A percentile compares a stretch with the other conserved stretches of the same genome.
Conservation (phyloP, 805 yeast species). For the Debaryomyces maramus region DNA sequence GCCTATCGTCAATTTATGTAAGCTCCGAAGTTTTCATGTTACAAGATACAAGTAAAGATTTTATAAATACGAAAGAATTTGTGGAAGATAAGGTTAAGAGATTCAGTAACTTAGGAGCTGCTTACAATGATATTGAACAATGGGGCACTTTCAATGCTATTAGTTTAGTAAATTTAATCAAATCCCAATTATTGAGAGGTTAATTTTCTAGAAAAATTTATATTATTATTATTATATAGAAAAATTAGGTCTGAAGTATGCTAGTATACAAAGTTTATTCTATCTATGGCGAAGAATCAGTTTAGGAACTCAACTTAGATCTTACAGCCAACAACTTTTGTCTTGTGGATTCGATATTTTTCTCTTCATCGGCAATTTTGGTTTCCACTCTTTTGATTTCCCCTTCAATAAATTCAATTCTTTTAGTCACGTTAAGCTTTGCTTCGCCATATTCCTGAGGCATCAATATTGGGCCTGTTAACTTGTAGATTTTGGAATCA, state of each 20-base stretch:
- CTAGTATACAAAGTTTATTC: conserved; percentile 3
- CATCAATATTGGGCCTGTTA: conserved; percentile 87
- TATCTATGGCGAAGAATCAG: not conserved
- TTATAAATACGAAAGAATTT: conserved; percentile 58
- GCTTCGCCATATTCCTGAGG: conserved; percentile 90
- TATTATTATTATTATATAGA: not conserved
- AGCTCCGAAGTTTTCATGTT: conserved; percentile 79
- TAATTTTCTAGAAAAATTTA: conserved; percentile 17
- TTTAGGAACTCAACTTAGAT: conserved; percentile 21
- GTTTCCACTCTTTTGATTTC: conserved; percentile 78
- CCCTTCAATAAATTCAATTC: conserved; percentile 80
- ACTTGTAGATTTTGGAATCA: conserved; percentile 77
- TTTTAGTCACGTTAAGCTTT: conserved; percentile 75
- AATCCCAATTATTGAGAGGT: conserved; percentile 68
- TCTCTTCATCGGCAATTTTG: conserved; percentile 50
- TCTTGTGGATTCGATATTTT: conserved; percentile 59
- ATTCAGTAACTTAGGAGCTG: conserved; percentile 55
- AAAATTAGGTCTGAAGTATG: conserved; percentile 5
- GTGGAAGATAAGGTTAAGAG: conserved; percentile 59
- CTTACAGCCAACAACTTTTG: conserved; percentile 51
- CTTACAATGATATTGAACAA: conserved; percentile 67
- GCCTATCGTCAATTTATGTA: conserved; percentile 68
- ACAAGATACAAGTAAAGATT: conserved; percentile 62
- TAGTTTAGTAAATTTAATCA: conserved; percentile 63
- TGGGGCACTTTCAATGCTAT: conserved; percentile 72